Evolutionary conservation across 1,139 yeast species (phyloP), one percentile per base, ranked within the genome.

Genomic region (Citeromyces hawaiiensis): DNA sequence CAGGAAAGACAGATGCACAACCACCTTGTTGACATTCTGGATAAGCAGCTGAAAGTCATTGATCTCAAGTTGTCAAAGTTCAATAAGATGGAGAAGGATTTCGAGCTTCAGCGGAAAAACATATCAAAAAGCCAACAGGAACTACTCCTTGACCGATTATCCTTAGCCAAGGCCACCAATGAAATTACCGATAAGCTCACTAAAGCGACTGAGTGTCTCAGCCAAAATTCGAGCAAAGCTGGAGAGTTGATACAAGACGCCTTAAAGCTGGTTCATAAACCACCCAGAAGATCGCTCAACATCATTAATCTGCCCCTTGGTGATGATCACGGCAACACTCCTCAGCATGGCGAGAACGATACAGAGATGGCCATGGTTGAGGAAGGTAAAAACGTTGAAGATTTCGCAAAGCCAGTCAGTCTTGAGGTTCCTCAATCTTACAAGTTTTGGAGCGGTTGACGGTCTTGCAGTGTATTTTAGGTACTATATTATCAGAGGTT

Each of bases 1-100:
- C 93, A 87, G 54, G 96, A 87, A 53, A 66, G 91, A 41, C 86
- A 83, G 53, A 72, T 86, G 75, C 67, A 76, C 47, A 72, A 70
- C 43, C 57, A 78, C 27, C 61, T 81, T 18, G 63, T 68, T 16
- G 68, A 68, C 18, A 71, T 88, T 38, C 70, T 86, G 31, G 80
- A 82, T 50, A 75, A 77, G 38, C 87, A 87, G 57, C 55, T 83
- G 47, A 70, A 76, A 42, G 83, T 87, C 51, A 67, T 88, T 37
- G 93, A 87, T 45, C 58, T 83, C 48, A 91, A 93, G 57, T 59
- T 91, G 47, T 62, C 67, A 16, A 80, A 85, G 49, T 67, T 88
- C 43, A 71, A 69, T 40, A 75, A 76, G 47, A 66, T 88, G 44
- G 98, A 91, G 59, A 76, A 72, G 47, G 78, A 82, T 35, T 70